These are phyloP conservation scores for Daldinia sp. DNA, from an alignment of 2,329 filamentous ascomycete genomes.

Conservation along the genomic window DNA sequence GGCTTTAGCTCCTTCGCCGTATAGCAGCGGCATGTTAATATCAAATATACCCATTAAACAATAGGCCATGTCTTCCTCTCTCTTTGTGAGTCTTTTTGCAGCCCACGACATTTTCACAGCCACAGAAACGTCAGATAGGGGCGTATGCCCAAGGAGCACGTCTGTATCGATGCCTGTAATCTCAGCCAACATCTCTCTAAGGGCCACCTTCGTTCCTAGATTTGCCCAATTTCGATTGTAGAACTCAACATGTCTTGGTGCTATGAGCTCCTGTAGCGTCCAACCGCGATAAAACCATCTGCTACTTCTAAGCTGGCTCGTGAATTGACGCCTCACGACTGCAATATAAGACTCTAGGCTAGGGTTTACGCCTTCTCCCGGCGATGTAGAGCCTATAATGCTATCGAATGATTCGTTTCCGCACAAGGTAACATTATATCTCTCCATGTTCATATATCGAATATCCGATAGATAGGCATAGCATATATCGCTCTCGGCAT, in stretches of 20 bases:
- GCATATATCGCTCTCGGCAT: slow-evolving; percentile 9
- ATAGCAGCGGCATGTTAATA: slow-evolving; percentile 28
- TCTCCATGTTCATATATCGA: neutral
- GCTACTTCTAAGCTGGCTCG: neutral
- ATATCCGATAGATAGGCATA: slow-evolving; percentile 24
- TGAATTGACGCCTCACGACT: slow-evolving; percentile 3
- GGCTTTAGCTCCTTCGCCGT: slow-evolving; percentile 21
- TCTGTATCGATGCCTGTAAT: slow-evolving; percentile 1
- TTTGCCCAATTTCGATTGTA: slow-evolving; percentile 9
- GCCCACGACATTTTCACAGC: slow-evolving; percentile 31
- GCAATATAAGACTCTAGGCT: neutral
- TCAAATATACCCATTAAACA: slow-evolving; percentile 26
- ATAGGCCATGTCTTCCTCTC: slow-evolving; percentile 20
- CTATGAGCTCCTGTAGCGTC: slow-evolving; percentile 28
- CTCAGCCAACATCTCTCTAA: neutral
- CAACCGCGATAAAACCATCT: slow-evolving; percentile 25
- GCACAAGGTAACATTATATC: neutral
- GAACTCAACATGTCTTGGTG: slow-evolving; percentile 6
- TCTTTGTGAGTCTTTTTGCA: slow-evolving; percentile 15
- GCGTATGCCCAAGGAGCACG: neutral
- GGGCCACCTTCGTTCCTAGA: neutral
- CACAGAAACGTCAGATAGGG: slow-evolving; percentile 8
- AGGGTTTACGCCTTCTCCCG: neutral
- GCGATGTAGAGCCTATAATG: neutral
- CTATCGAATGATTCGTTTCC: neutral